Evolutionary conservation across 345 rosid genomes (phyloP).

Genomic region (Dipteronia sinensis): DNA sequence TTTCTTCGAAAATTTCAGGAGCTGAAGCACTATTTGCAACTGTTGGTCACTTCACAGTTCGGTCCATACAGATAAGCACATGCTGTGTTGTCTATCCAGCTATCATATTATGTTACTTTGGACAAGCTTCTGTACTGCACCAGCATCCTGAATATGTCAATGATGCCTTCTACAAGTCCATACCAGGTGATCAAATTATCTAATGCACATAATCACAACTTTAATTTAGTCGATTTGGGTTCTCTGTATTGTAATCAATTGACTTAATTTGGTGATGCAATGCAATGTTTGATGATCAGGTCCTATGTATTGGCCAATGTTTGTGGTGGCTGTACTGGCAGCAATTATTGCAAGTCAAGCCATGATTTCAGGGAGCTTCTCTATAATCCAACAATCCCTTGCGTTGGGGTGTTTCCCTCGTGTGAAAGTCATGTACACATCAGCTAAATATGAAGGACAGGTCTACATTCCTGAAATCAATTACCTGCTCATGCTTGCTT

Average conservation of each 20-base stretch:
- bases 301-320: constrained; percentile 22
- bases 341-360: constrained; percentile 55
- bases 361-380: constrained; percentile 39
- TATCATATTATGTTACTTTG: constrained; percentile 35
- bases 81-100: constrained; percentile 40
- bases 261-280: constrained; percentile 45
- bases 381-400: too few species aligned
- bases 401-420: too few species aligned
- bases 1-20: constrained; percentile 24
- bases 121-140: constrained; percentile 46
- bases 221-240: constrained; percentile 18
- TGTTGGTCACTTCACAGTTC: constrained; percentile 53
- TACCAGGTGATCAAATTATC: constrained; percentile 29
- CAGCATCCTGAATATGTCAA: constrained; percentile 30
- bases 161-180: constrained; percentile 33
- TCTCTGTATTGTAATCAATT: constrained; percentile 15
- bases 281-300: constrained; percentile 11
- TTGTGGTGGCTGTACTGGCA: too few species aligned
- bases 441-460: too few species aligned
- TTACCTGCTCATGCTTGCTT: too few species aligned
- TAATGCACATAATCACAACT: background rate
- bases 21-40: constrained; percentile 59
- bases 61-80: constrained; percentile 45
- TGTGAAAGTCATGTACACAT: too few species aligned
- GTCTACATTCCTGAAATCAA: too few species aligned